Evolutionary conservation across 352 stramenopile species (phyloP).

Genomic region (Nannochloropsis limnetica): DNA sequence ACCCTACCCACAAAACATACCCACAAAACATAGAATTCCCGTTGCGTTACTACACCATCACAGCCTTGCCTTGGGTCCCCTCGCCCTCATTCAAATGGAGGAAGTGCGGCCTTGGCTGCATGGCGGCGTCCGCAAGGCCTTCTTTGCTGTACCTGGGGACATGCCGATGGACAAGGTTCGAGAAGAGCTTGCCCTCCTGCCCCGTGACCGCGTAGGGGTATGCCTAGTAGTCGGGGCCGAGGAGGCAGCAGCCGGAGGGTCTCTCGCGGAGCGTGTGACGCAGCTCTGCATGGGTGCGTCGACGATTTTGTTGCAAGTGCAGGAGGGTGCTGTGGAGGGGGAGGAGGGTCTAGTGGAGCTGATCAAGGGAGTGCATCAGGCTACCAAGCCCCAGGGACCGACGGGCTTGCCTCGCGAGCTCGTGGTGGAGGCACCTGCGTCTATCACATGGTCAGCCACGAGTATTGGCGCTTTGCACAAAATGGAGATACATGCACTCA

Average conservation of each 20-base stretch:
- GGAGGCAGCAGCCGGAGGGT: not conserved
- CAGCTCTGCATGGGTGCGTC: not conserved
- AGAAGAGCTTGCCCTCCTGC: not conserved
- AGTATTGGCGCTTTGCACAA: not conserved
- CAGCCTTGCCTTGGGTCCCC: not conserved
- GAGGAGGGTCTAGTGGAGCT: not conserved
- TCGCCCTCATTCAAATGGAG: not conserved
- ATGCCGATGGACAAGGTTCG: not conserved
- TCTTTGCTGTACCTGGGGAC: not conserved
- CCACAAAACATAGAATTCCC: no score
- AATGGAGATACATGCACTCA: not conserved
- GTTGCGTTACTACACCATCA: not conserved
- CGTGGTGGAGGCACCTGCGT: not conserved
- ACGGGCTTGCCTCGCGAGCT: not conserved
- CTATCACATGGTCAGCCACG: not conserved
- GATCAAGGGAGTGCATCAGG: not conserved
- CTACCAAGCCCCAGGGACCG: not conserved
- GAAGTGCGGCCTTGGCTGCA: slow-evolving; percentile 30
- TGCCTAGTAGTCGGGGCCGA: not conserved
- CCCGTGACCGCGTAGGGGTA: not conserved
- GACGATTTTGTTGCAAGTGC: not conserved
- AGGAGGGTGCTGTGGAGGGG: not conserved
- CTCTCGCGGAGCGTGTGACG: not conserved
- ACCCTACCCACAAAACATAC: no score
- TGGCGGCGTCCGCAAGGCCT: not conserved